These are phyloP conservation scores for Cutaneotrichosporon dermatis DNA, from an alignment of 1,284 basidiomycete species.

Conservation along the genomic window DNA sequence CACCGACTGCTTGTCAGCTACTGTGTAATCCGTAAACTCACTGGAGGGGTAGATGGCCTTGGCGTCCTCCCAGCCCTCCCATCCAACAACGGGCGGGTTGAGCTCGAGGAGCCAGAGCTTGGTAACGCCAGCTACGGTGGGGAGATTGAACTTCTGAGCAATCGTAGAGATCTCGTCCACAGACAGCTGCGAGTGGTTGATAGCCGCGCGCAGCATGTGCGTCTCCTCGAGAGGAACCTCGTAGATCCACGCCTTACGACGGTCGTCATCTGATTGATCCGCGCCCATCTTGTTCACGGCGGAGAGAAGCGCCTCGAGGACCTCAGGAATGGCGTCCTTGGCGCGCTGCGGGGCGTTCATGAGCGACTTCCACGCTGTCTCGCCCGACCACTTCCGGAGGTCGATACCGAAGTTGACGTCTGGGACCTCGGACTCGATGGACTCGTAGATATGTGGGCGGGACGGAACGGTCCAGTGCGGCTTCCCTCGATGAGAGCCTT, in stretches of 20 bases:
- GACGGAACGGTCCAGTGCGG: conserved; percentile 81
- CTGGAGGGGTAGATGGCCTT: conserved; percentile 70
- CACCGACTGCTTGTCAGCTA: conserved; percentile 52
- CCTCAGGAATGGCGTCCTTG: conserved; percentile 65
- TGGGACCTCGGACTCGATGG: conserved; percentile 67
- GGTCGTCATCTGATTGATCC: conserved; percentile 67
- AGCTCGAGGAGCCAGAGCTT: conserved; percentile 85
- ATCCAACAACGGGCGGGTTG: conserved; percentile 66
- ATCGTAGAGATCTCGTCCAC: conserved; percentile 60
- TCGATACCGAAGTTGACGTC: conserved; percentile 87
- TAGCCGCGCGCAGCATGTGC: conserved; percentile 73
- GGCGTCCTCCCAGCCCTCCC: conserved; percentile 86
- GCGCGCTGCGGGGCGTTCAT: conserved; percentile 46
- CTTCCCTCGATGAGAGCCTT: conserved; percentile 72
- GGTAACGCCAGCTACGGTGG: conserved; percentile 70
- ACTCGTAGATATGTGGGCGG: conserved; percentile 74
- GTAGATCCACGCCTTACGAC: conserved; percentile 88
- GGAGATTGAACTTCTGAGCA: conserved; percentile 74
- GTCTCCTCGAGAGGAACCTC: conserved; percentile 71
- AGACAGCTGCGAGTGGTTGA: conserved; percentile 67
- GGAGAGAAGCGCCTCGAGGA: conserved; percentile 64
- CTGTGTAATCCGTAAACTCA: background rate
- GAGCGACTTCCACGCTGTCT: conserved; percentile 54
- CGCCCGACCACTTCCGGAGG: conserved; percentile 73
- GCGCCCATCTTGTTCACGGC: conserved; percentile 64